Base-by-base conservation (phyloP, 2,329 filamentous ascomycete species). In the Tolypocladium tropicale region DNA sequence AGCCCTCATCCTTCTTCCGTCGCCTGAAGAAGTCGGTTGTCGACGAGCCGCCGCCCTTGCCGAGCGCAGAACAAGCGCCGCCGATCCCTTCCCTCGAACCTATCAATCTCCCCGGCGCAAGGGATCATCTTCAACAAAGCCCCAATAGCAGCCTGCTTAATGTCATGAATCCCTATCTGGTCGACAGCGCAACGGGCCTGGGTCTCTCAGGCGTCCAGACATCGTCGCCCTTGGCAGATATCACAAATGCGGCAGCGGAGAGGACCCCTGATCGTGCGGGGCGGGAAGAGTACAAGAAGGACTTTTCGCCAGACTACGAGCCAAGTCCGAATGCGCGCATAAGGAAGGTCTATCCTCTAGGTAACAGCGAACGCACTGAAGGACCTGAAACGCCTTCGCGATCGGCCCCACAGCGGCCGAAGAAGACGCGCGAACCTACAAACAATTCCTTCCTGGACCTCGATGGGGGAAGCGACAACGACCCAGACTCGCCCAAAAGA, bases 1-100 rank as follows among this genome's bases (percentile, higher is more conserved):
- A 96, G 71, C 83, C 90, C 4, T 95, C 93, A 1, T 93, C 90
- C 0, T 97, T 99, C 74, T 97, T 97, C 74, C 83, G 94, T 59
- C 82, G 94, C 58, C 83, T 92, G 60, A 97, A 97, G 81, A 95
- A 93, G 79, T 96, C 92, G 6, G 73, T 90, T 36, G 82, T 84
- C 16, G 91, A 95, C 60, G 78, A 82, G 25, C 79, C 79, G 41
- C 84, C 87, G 36, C 84, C 86, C 10, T 71, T 85, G 33, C 80
- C 80, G 1, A 63, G 71, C 34, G 78, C 70, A 57, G 77, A 68
- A 58, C 74, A 70, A 63, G 71, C 70, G 39, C 70, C 72, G 7
- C 72, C 74, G 1, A 61, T 75, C 53, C 70, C 76, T 25, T 63
- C 68, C 32, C 62, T 73, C 46, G 65, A 72, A 10, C 65, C 70